phyloP scores from a whole-genome alignment of 768 basidiomycete genomes.

The Russula lepida region DNA sequence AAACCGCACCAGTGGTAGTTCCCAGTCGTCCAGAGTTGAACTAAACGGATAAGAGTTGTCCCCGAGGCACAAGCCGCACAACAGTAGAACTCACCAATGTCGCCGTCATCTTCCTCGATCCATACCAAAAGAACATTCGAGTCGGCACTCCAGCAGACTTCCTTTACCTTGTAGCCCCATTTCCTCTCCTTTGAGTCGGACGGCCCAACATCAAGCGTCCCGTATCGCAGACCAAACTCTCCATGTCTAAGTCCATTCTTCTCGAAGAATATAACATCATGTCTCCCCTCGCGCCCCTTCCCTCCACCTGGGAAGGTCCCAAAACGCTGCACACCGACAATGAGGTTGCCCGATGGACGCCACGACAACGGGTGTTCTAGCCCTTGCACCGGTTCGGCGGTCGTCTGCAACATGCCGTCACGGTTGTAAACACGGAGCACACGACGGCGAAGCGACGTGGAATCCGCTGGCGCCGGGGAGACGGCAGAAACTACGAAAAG shows the following conservation, averaged over 20 bases:
- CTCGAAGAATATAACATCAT: conserved; percentile 93
- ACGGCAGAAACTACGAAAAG: conserved; percentile 70
- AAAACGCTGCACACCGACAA: conserved; percentile 74
- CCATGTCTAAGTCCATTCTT: conserved; percentile 89
- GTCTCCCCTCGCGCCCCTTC: conserved; percentile 53
- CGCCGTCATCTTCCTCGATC: conserved; percentile 59
- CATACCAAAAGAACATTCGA: conserved; percentile 81
- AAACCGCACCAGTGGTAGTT: conserved; percentile 83
- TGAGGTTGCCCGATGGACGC: conserved; percentile 84
- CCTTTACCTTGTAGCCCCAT: conserved; percentile 68
- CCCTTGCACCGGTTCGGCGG: conserved; percentile 75
- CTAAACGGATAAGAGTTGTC: conserved; percentile 30
- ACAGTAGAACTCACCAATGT: conserved; percentile 49
- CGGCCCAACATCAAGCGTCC: conserved; percentile 21
- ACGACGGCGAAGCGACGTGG: conserved; percentile 36
- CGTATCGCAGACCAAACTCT: conserved; percentile 62
- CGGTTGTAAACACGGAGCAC: conserved; percentile 69
- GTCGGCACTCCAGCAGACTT: conserved; percentile 81
- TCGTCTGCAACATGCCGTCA: conserved; percentile 67
- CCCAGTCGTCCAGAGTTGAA: conserved; percentile 90
- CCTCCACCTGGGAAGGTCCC: conserved; percentile 62
- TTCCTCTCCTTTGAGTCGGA: conserved; percentile 29
- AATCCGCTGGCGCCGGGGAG: conserved; percentile 19
- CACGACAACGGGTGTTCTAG: conserved; percentile 74
- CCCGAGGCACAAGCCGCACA: conserved; percentile 14